Conservation (phyloP, 2,329 filamentous ascomycete genomes). For the Ophiostoma himal-ulmi region DNA sequence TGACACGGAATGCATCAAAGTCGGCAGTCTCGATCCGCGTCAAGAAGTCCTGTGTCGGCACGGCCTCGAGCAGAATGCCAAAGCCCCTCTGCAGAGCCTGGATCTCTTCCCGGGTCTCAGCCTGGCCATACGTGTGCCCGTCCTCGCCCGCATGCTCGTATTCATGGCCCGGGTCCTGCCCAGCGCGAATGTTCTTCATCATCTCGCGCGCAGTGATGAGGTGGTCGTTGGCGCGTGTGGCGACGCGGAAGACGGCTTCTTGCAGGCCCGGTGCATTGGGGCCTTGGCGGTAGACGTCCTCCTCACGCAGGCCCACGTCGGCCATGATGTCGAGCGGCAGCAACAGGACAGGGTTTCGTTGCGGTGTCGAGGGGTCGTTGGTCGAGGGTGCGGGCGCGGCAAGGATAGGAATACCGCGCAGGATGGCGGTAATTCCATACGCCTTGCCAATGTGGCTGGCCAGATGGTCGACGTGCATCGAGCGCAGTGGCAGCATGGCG, state of each 20-base stretch:
- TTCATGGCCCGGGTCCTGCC: conserved; percentile 71
- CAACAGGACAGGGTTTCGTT: conserved; percentile 53
- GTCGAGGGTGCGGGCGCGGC: conserved; percentile 62
- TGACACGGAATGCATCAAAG: conserved; percentile 73
- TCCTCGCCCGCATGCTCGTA: conserved; percentile 82
- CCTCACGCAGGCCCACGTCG: conserved; percentile 71
- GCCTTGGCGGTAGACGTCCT: conserved; percentile 79
- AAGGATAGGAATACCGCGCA: conserved; percentile 84
- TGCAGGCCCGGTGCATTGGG: conserved; percentile 72
- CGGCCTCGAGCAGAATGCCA: conserved; percentile 71
- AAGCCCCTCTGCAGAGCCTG: conserved; percentile 57
- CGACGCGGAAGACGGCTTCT: conserved; percentile 87
- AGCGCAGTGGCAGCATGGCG: conserved; percentile 70
- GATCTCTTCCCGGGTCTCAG: conserved; percentile 35
- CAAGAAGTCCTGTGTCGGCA: conserved; percentile 74
- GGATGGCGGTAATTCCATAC: conserved; percentile 74
- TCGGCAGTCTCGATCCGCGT: conserved; percentile 69
- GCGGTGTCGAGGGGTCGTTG: conserved; percentile 34
- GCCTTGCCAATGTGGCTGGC: conserved; percentile 95
- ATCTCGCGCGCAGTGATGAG: conserved; percentile 90
- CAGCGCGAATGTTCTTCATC: conserved; percentile 70
- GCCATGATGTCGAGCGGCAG: conserved; percentile 89
- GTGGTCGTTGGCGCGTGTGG: conserved; percentile 91
- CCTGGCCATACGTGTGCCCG: conserved; percentile 49
- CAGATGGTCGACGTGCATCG: conserved; percentile 82